Evolutionary conservation across 805 yeast species (phyloP).

Genomic region (Priceomyces fermenticarens): DNA sequence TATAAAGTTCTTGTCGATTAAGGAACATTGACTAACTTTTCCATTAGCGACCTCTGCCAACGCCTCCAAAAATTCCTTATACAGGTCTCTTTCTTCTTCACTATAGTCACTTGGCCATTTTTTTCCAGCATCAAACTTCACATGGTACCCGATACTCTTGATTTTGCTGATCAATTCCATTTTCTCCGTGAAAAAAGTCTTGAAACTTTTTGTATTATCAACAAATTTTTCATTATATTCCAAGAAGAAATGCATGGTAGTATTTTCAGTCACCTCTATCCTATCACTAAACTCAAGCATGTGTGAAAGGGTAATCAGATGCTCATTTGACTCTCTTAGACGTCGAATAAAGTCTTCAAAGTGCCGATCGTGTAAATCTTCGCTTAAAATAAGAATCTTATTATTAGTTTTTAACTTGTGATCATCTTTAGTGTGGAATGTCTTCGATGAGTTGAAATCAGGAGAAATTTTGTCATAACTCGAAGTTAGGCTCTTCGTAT

Average conservation of each 20-base stretch:
- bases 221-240: constrained; percentile 31
- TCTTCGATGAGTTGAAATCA: too few relatives aligned
- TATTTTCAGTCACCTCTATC: constrained; percentile 7
- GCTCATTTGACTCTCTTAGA: too few relatives aligned
- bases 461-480: too few relatives aligned
- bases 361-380: too few relatives aligned
- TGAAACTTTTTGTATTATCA: constrained; percentile 16
- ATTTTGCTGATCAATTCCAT: constrained; percentile 12
- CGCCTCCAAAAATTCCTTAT: constrained; percentile 20
- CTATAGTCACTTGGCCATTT: constrained; percentile 30
- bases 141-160: constrained; percentile 29
- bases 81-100: constrained; percentile 20
- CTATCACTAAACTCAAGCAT: too few relatives aligned
- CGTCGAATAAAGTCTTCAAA: too few relatives aligned
- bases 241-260: constrained; percentile 25
- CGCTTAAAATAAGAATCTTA: too few relatives aligned
- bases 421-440: too few relatives aligned
- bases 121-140: constrained; percentile 28
- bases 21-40: constrained; percentile 36
- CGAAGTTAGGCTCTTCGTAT: too few relatives aligned
- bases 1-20: constrained; percentile 33
- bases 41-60: constrained; percentile 20
- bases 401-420: too few relatives aligned
- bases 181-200: constrained; percentile 18
- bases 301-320: too few relatives aligned